Evolutionary conservation across 352 stramenopile genomes (phyloP).

Genomic region (Blastocystis sp.): DNA sequence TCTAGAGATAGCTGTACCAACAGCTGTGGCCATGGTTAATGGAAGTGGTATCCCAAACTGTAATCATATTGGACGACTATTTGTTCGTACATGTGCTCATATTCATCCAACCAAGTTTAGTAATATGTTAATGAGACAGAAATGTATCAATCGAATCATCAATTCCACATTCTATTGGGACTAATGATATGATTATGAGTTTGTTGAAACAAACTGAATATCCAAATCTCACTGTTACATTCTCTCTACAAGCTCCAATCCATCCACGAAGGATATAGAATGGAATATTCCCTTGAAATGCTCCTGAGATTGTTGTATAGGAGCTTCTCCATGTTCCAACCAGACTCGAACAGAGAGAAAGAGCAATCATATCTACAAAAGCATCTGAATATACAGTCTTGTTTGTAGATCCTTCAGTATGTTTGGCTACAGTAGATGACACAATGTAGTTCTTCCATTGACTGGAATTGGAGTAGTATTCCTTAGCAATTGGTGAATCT

Average conservation of each 20-base stretch:
- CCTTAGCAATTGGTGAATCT: background rate
- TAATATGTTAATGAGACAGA: background rate
- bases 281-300: background rate
- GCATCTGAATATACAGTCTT: background rate
- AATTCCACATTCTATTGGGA: too few relatives aligned
- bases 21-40: background rate
- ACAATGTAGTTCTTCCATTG: too few relatives aligned
- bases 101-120: conserved; percentile 41
- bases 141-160: too few relatives aligned
- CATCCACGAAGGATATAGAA: background rate
- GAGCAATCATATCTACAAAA: background rate
- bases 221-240: too few relatives aligned
- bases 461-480: too few relatives aligned
- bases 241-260: too few relatives aligned
- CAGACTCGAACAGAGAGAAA: background rate
- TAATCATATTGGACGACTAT: background rate
- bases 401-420: too few relatives aligned
- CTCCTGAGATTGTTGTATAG: background rate
- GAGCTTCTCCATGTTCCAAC: background rate
- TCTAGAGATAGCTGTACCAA: conserved; percentile 12
- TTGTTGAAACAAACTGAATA: too few relatives aligned
- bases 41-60: background rate
- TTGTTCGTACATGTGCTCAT: background rate
- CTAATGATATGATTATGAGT: too few relatives aligned
- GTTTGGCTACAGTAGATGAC: too few relatives aligned